Evolutionary conservation across 169 alveolate genomes (phyloP).

Genomic region (Plasmodium chabaudi): DNA sequence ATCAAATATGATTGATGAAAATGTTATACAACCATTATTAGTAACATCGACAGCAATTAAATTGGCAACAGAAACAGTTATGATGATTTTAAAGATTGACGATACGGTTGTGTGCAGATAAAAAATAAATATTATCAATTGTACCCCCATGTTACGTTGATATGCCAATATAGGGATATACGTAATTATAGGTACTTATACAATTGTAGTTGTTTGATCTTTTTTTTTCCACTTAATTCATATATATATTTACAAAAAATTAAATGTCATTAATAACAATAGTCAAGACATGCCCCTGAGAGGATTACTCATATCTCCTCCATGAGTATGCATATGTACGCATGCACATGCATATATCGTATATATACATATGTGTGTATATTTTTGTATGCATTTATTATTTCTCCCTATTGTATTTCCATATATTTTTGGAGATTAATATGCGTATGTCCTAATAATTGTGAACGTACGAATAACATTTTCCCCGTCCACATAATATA

Average conservation of each 20-base stretch:
- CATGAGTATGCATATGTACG: neutral
- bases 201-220: too few relatives aligned
- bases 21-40: constrained; percentile 97
- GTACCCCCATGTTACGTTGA: neutral
- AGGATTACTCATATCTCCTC: too few relatives aligned
- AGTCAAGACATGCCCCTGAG: too few relatives aligned
- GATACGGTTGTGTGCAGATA: constrained; percentile 93
- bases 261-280: too few relatives aligned
- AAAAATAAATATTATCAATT: neutral
- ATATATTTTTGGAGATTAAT: neutral
- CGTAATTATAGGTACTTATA: neutral
- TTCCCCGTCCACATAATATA: too few relatives aligned
- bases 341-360: neutral
- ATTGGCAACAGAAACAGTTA: constrained; percentile 98
- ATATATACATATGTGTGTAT: neutral
- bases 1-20: constrained; percentile 94
- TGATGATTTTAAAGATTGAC: constrained; percentile 99
- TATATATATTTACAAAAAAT: too few relatives aligned
- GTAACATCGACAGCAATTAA: constrained; percentile 97
- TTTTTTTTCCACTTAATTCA: too few relatives aligned
- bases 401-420: neutral
- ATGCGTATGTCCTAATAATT: neutral
- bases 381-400: neutral
- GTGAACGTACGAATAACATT: neutral
- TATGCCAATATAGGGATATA: neutral